Evolutionary conservation across 192 early-diverging fungal genomes (phyloP), one percentile per base, ranked within the genome.

Genomic region (Paraglomus occultum): DNA sequence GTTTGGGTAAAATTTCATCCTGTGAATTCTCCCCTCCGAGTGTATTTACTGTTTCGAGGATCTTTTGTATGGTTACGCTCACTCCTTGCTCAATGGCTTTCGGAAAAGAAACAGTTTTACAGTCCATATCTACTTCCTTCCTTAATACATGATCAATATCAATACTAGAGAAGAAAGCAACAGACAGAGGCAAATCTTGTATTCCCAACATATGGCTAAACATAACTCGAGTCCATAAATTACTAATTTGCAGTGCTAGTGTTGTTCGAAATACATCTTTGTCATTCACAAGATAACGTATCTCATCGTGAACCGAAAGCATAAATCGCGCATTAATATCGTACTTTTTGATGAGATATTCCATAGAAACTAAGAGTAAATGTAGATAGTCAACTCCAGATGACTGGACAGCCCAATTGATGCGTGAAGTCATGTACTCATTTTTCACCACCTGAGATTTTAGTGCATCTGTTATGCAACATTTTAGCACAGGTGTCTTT

Each of bases 351-450:
- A 91, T 85, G 65, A 99, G 71, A 71, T 97, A 94, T 48, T 84
- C 73, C 90, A 95, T 93, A 7, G 91, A 88, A 0, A 92, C 92
- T 12, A 99, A 75, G 9, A 99, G 78, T 59, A 99, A 75, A 73
- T 99, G 96, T 8, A 99, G 76, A 72, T 99, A 99, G 69, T 99
- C 96, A 23, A 97, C 96, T 17, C 95, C 97, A 1, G 95, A 97
- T 20, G 94, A 95, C 77, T 99, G 97, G 5, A 99, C 95, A 1
- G 92, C 94, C 97, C 97, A 99, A 75, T 99, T 99, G 48, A 97
- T 81, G 14, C 95, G 84, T 42, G 90, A 94, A 0, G 93, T 93
- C 80, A 93, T 79, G 74, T 87, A 97, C 63, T 89, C 76, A 31
- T 67, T 67, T 15, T 85, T 81, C 18, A 84, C 77, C 8, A 84